Evolutionary conservation across 2,329 filamentous ascomycete species (phyloP), one percentile per base, ranked within the genome.

Genomic region (Aaosphaeria arxii): DNA sequence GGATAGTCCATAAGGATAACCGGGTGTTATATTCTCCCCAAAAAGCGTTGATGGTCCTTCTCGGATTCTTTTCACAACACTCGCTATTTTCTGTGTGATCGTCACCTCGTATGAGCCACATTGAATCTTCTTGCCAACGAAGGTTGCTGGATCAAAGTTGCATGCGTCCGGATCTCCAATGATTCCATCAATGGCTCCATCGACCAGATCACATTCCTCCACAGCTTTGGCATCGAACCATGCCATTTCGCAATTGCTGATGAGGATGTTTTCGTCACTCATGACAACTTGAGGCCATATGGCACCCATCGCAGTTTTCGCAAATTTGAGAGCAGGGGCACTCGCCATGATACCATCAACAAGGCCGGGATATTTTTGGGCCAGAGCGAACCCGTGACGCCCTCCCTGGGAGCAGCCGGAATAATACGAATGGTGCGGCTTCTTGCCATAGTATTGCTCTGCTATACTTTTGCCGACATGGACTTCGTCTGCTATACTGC

Each of bases 401-500:
- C 65, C 55, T 48, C 64, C 66, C 47, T 54, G 46, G 2, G 59
- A 62, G 45, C 63, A 66, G 49, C 54, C 63, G 44, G 52, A 55
- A 50, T 53, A 70, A 46, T 69, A 69, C n/a, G 63, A 66, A 40
- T 67, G 62, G 39, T 61, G 57, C 0, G 69, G 63, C 24, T 56
- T 43, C 30, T 55, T 43, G 7, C 64, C 59, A 49, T 71, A 75
- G 50, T 62, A 74, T 13, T 59, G 55, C 24, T 63, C 51, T 5
- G 59, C 60, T 28, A 67, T 53, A 28, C 44, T 50, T 50, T 74
- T 73, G 6, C 63, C 69, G 7, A 74, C 55, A 29, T 55, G 33
- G 11, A 65, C 55, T 42, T 61, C 51, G 28, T 76, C 74, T 4
- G 67, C 58, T 7, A 74, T 35, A n/a, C 69, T 66, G 0, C 65